Evolutionary conservation across 1,284 basidiomycete genomes (phyloP).

Genomic region (Phellopilus nigrolimitatus): DNA sequence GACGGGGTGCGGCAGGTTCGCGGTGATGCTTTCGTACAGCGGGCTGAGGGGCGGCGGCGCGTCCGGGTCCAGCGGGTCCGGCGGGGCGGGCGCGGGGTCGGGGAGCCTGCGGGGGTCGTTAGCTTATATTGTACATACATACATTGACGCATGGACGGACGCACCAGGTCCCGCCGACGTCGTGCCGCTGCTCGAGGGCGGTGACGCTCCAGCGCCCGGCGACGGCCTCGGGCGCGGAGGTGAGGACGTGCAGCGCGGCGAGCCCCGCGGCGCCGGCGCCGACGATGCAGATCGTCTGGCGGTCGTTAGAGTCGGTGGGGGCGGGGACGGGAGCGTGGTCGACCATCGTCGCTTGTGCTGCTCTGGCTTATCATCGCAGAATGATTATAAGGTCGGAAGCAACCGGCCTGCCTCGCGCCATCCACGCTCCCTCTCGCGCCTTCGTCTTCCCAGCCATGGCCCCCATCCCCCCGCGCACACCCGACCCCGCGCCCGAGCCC

Average conservation of each 20-base stretch:
- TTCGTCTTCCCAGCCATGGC: no score
- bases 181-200: constrained; percentile 58
- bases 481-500: no score
- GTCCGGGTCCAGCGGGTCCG: no score
- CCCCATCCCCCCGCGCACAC: no score
- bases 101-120: constrained; percentile 46
- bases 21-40: constrained; percentile 69
- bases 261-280: constrained; percentile 68
- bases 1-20: constrained; percentile 70
- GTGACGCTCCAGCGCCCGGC: constrained; percentile 51
- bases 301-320: no score
- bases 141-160: constrained; percentile 20
- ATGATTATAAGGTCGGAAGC: no score
- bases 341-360: no score
- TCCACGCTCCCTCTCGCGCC: no score
- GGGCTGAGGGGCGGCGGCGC: constrained; percentile 58
- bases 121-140: constrained; percentile 1
- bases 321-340: no score
- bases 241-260: constrained; percentile 56
- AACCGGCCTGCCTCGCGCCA: no score
- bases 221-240: constrained; percentile 52
- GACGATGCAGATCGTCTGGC: constrained; percentile 69
- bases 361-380: no score
- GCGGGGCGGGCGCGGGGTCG: constrained; percentile 41
- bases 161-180: constrained; percentile 72